phyloP scores from a whole-genome alignment of 352 stramenopile genomes.

The Stramenopiles sp. region DNA sequence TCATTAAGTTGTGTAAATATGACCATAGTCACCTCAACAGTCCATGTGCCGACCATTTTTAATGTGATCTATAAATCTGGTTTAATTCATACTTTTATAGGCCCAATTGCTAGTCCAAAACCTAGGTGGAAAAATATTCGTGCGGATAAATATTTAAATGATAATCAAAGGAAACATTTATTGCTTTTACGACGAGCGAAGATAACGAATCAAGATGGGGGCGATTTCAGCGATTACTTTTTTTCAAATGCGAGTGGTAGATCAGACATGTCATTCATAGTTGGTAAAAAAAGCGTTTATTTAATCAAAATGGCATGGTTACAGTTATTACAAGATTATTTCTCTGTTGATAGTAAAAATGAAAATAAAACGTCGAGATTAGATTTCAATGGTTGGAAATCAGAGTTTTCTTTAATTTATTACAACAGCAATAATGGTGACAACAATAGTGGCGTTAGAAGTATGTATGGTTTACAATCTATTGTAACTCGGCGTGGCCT shows the following conservation, averaged over 20 bases:
- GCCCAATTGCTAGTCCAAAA: not conserved
- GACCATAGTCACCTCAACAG: not conserved
- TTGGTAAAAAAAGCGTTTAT: not conserved
- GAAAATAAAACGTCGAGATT: not conserved
- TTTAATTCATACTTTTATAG: not conserved
- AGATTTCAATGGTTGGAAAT: not conserved
- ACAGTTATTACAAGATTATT: not conserved
- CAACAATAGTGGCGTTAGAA: not conserved
- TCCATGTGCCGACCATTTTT: slow-evolving; percentile 5
- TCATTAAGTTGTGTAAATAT: not conserved
- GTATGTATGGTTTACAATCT: not conserved
- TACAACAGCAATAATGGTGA: not conserved
- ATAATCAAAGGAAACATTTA: not conserved
- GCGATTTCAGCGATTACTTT: not conserved
- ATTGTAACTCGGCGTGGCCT: not conserved
- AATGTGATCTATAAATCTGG: not conserved
- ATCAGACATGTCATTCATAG: not conserved
- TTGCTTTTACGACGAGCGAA: not conserved
- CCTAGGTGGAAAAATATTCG: not conserved
- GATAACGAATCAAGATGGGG: not conserved
- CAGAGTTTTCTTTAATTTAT: not conserved
- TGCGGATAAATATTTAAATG: not conserved
- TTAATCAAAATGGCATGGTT: not conserved
- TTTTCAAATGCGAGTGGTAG: not conserved
- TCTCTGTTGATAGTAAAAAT: not conserved